phyloP scores from a whole-genome alignment of 2,329 filamentous ascomycete genomes.

The Podosphaera fusca region DNA sequence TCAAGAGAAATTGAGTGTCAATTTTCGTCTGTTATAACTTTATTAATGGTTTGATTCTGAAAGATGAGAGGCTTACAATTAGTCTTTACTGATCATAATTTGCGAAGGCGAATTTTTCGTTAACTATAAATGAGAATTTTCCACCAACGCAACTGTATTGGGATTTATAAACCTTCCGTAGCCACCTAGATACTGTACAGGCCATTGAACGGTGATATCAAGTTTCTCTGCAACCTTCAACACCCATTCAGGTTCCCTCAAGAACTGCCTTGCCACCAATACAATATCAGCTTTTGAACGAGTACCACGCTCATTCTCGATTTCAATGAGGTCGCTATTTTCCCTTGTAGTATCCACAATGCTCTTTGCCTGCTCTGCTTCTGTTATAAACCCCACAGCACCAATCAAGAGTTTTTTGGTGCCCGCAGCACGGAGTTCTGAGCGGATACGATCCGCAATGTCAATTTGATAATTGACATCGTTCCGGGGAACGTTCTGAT shows the following conservation, averaged over 20 bases:
- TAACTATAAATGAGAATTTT: too few relatives aligned
- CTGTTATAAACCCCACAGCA: constrained; percentile 51
- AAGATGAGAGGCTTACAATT: too few relatives aligned
- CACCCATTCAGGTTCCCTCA: constrained; percentile 62
- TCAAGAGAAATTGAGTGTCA: too few relatives aligned
- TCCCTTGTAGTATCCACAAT: constrained; percentile 15
- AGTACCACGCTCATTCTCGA: constrained; percentile 12
- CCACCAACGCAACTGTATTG: too few relatives aligned
- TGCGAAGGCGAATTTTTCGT: too few relatives aligned
- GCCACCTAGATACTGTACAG: constrained; percentile 15
- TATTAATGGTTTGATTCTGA: too few relatives aligned
- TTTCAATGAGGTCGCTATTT: constrained; percentile 20
- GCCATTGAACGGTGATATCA: constrained; percentile 45
- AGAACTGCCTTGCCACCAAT: constrained; percentile 48
- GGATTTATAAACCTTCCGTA: too few relatives aligned
- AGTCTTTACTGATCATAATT: too few relatives aligned
- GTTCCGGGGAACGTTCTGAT: constrained; percentile 28
- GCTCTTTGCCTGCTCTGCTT: constrained; percentile 40
- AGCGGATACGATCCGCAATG: constrained; percentile 48
- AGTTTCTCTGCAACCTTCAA: constrained; percentile 51
- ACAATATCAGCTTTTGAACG: constrained; percentile 39
- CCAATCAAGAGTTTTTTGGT: constrained; percentile 38
- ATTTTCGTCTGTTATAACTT: too few relatives aligned
- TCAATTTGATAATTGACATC: constrained; percentile 42
- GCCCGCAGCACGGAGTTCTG: constrained; percentile 29